A percentile compares a stretch with the other conserved stretches of the same genome.
Conservation (phyloP, 352 stramenopile genomes). For the Globisporangium sylvaticum region DNA sequence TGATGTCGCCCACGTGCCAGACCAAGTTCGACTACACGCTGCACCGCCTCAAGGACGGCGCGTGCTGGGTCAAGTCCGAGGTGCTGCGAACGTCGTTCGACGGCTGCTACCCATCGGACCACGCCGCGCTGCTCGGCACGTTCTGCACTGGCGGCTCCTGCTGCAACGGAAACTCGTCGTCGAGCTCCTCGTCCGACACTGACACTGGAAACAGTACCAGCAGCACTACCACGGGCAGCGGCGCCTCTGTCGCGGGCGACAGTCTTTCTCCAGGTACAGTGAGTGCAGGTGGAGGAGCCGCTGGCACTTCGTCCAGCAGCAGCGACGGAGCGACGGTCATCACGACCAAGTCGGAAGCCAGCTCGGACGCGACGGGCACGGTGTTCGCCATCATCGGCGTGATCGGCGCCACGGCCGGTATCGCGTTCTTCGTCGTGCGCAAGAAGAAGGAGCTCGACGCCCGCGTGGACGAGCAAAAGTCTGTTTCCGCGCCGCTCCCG, state of each 20-base stretch:
- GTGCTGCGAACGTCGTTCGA: slow-evolving; percentile 58
- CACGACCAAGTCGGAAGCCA: slow-evolving; percentile 36
- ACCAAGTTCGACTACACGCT: slow-evolving; percentile 76
- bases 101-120: slow-evolving; percentile 74
- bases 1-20: slow-evolving; percentile 47
- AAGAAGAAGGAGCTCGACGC: slow-evolving; percentile 47
- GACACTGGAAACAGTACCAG: background rate
- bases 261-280: slow-evolving; percentile 24
- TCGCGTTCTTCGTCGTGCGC: slow-evolving; percentile 49
- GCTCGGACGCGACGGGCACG: slow-evolving; percentile 33
- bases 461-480: slow-evolving; percentile 40
- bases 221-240: background rate
- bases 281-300: background rate
- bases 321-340: slow-evolving; percentile 21
- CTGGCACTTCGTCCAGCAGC: slow-evolving; percentile 7
- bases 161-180: slow-evolving; percentile 36
- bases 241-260: slow-evolving; percentile 20
- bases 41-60: slow-evolving; percentile 35
- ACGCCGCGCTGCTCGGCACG: slow-evolving; percentile 49
- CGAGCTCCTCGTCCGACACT: background rate
- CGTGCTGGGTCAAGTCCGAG: slow-evolving; percentile 50
- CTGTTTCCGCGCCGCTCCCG: slow-evolving; percentile 24
- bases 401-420: slow-evolving; percentile 32
- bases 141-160: slow-evolving; percentile 63
- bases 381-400: slow-evolving; percentile 49